Evolutionary conservation across 108 stramenopile species (phyloP).

Genomic region (Nannochloropsis salina): DNA sequence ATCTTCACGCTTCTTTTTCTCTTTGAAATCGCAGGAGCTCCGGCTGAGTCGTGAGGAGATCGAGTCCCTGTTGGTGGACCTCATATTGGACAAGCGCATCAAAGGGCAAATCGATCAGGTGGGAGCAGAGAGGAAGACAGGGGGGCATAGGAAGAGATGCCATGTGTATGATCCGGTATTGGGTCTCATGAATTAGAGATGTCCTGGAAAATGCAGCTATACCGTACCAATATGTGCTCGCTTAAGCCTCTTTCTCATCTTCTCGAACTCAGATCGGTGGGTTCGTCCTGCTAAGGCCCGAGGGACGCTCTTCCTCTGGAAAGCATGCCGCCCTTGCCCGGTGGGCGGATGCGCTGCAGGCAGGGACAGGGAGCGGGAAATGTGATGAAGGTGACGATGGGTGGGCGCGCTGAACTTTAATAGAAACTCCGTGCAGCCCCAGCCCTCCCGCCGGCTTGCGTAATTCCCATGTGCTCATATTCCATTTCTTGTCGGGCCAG

Average conservation of each 20-base stretch:
- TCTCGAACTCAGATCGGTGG: neutral
- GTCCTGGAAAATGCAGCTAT: too few species aligned
- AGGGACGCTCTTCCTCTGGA: neutral
- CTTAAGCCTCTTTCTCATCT: neutral
- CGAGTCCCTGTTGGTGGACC: constrained; percentile 40
- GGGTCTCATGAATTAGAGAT: too few species aligned
- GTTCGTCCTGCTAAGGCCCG: neutral
- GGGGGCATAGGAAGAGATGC: neutral
- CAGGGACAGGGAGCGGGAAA: neutral
- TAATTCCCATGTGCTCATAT: too few species aligned
- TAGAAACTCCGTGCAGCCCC: too few species aligned
- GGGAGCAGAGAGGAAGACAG: neutral
- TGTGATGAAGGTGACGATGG: too few species aligned
- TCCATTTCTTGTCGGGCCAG: too few species aligned
- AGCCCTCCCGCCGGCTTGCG: too few species aligned
- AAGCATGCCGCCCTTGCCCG: neutral
- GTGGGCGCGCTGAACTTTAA: too few species aligned
- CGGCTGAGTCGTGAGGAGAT: constrained; percentile 28
- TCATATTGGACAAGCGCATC: constrained; percentile 41
- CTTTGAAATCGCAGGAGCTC: constrained; percentile 37
- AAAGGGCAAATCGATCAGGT: constrained; percentile 39
- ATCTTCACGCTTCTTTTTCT: neutral
- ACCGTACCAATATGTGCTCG: too few species aligned
- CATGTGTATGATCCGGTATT: too few species aligned
- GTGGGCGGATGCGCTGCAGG: neutral